Evolutionary conservation across 2,329 filamentous ascomycete species (phyloP).

Genomic region (Aspergillus alliaceus): DNA sequence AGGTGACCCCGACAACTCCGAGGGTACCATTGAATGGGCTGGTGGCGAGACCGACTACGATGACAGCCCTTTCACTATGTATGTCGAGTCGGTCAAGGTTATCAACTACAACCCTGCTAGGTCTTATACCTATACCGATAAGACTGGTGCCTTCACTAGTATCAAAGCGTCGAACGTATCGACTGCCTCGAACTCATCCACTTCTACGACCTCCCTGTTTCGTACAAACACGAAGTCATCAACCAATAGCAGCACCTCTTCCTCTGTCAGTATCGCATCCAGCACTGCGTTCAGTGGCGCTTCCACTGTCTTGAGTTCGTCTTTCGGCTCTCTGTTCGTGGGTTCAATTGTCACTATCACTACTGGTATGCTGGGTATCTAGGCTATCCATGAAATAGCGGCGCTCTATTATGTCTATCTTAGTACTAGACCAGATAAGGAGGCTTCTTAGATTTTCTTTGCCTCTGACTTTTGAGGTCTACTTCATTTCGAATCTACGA

Average conservation of each 20-base stretch:
- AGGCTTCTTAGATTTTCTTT: background rate
- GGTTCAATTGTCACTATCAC: background rate
- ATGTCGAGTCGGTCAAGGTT: conserved; percentile 59
- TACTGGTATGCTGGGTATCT: background rate
- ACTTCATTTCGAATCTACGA: no score
- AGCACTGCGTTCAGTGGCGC: background rate
- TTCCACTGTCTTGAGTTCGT: background rate
- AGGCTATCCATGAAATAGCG: background rate
- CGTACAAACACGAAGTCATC: background rate
- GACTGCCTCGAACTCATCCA: background rate
- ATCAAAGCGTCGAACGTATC: background rate
- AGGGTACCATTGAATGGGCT: conserved; percentile 65
- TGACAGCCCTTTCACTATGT: conserved; percentile 71
- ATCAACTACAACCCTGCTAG: conserved; percentile 4
- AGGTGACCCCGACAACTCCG: conserved; percentile 48
- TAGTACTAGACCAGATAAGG: background rate
- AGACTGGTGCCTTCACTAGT: conserved; percentile 1
- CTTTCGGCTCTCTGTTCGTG: background rate
- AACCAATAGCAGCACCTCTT: background rate
- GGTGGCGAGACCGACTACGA: conserved; percentile 67
- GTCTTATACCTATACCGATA: background rate
- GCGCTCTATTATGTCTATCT: background rate
- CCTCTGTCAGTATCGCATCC: background rate
- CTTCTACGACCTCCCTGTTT: background rate
- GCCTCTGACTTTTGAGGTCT: background rate